Evolutionary conservation across 192 early-diverging fungal species (phyloP), one percentile per base, ranked within the genome.

Genomic region (Dissophora globulifera): DNA sequence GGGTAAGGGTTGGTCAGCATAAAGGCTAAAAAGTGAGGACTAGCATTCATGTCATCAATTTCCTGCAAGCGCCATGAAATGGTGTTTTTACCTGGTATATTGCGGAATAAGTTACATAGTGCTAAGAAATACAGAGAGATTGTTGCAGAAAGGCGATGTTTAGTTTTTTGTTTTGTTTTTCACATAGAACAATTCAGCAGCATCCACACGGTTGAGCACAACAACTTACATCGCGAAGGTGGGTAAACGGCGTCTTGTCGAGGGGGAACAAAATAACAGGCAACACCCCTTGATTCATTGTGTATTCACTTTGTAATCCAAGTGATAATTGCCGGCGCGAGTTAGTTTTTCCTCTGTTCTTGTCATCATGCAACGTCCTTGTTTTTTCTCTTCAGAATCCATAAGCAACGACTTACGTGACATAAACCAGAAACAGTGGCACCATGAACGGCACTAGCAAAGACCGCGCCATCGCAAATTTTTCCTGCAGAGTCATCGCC

Each of bases 71-170:
- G n/a, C n/a, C n/a, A n/a, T n/a, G n/a, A n/a, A n/a, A n/a, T n/a
- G n/a, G n/a, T n/a, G 29, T 12, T 2, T 7, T 13, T 54, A 75
- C 67, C 69, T 82, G 81, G 58, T 82, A 82, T 40, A 82, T 43
- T 2, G 81, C 81, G 13, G 75, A 64, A 19, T 82, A 82, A 5
- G 70, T 79, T 7, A 76, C 78, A 52, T 82, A 82, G 26, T 82
- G 81, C 78, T 82, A 62, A 16, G 3, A 38, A 25, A 23, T 4
- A 43, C 3, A 58, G 58, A 6, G 55, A 54, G 13, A 43, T 11
- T 17, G 31, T 4, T 1, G n/a, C 8, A 17, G 2, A 23, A 62
- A 35, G 4, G 1, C 7, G 38, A 20, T 26, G 16, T 0, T 15
- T 25, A n/a, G n/a, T n/a, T n/a, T n/a, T n/a, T n/a, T n/a, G n/a